Evolutionary conservation across 345 rosid species (phyloP), one percentile per base, ranked within the genome.

Genomic region (Gossypium herbaceum): DNA sequence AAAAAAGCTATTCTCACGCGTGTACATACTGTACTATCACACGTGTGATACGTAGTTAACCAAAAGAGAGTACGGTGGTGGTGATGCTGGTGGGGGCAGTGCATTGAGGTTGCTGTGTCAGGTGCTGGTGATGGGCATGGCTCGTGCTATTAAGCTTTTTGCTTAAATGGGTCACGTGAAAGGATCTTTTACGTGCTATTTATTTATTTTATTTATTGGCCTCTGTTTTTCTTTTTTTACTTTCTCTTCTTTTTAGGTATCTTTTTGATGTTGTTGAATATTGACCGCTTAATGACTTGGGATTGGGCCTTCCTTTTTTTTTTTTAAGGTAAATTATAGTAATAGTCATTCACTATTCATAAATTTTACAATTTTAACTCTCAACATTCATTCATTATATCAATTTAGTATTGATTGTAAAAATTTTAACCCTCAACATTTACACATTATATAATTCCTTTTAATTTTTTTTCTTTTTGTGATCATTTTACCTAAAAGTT

Each of bases 171-270:
- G 76, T 85, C 85, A 81, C 82, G 84, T 81, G 85, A 83, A 78
- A 60, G 82, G 65, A 76, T 72, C 81, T 63, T 76, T 69, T 68
- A n/a, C 75, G 47, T 52, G 24, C 17, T 7, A 34, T 34, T 34
- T 34, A 34, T 34, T 34, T 34, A 34, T 5, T 34, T 34, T 34
- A 34, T 71, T 71, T 29, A n/a, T 52, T 50, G 29, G 44, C 56
- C 52, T 74, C 34, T 52, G 51, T 51, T n/a, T 59, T 63, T 4
- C 39, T 65, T 17, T 5, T 84, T 82, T 82, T 22, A 12, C 85
- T 82, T 82, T 82, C 83, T 82, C 88, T 77, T 60, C 88, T 85
- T 85, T 85, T 82, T 39, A 82, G 63, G 80, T 44, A 0, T 41
- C 50, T 68, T 20, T 12, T 10, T 12, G 19, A 47, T 6, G 5